Percentiles rank a stretch among this genome's conserved stretches.
These are phyloP conservation scores for Phytophthora ohioensis DNA, from an alignment of 352 stramenopile species.

Conservation along the genomic window DNA sequence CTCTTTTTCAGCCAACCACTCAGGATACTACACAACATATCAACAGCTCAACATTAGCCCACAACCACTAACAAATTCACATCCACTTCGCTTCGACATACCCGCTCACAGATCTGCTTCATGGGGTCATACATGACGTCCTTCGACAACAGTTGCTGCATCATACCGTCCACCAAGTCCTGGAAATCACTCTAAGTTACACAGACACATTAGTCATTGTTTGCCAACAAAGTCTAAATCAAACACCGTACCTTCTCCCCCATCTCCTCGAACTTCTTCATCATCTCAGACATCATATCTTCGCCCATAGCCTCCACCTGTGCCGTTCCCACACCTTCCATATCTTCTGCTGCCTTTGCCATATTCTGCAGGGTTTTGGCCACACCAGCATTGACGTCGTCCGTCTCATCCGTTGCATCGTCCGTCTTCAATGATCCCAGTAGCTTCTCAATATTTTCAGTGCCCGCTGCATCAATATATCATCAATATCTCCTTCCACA, in stretches of 20 bases:
- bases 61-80: slow-evolving; percentile 2
- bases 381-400: slow-evolving; percentile 84
- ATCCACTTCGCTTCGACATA: slow-evolving; percentile 30
- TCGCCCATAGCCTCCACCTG: slow-evolving; percentile 93
- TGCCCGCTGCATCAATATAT: slow-evolving; percentile 46
- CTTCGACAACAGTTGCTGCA: slow-evolving; percentile 97
- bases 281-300: slow-evolving; percentile 97
- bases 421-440: slow-evolving; percentile 68
- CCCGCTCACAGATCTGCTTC: slow-evolving; percentile 93
- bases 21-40: slow-evolving; percentile 87
- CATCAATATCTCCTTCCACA: not conserved
- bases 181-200: slow-evolving; percentile 87
- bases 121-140: slow-evolving; percentile 99
- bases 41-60: not conserved
- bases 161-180: slow-evolving; percentile 97
- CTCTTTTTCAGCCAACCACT: slow-evolving; percentile 96
- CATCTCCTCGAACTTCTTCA: slow-evolving; percentile 96
- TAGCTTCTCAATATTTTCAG: slow-evolving; percentile 76
- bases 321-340: slow-evolving; percentile 83
- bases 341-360: slow-evolving; percentile 87
- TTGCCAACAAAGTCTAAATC: not conserved
- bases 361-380: slow-evolving; percentile 92
- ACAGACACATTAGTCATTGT: not conserved
- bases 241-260: slow-evolving; percentile 86
- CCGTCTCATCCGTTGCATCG: slow-evolving; percentile 53